Evolutionary conservation across 495 filamentous ascomycete genomes (phyloP).

Genomic region (Hypomontagnella submonticulosa): DNA sequence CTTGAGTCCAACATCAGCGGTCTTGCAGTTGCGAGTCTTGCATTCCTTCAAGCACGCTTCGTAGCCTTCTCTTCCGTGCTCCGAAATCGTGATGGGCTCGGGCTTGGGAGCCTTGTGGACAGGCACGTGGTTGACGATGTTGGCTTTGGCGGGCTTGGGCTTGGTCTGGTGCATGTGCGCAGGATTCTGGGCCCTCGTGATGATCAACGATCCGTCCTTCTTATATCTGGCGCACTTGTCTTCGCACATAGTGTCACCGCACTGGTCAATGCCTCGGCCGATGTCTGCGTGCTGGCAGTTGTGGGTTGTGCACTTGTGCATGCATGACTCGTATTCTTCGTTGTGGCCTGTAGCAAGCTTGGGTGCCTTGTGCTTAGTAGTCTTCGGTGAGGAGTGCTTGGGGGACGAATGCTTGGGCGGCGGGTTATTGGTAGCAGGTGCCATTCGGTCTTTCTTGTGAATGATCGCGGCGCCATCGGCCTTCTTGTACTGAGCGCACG

Average conservation of each 20-base stretch:
- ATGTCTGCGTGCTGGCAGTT: conserved; percentile 27
- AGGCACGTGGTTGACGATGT: background rate
- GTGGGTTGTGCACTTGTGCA: conserved; percentile 13
- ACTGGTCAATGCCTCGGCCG: conserved; percentile 16
- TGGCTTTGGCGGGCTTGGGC: background rate
- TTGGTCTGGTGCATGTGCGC: background rate
- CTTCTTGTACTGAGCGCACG: conserved; percentile 13
- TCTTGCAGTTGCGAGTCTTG: conserved; percentile 31
- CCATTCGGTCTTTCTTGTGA: background rate
- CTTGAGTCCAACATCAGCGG: conserved; percentile 2
- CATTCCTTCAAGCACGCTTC: conserved; percentile 20
- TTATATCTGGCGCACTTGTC: conserved; percentile 2
- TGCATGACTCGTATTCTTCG: conserved; percentile 9
- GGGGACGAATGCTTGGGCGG: background rate
- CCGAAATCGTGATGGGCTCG: background rate
- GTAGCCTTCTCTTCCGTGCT: background rate
- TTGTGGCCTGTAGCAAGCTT: background rate
- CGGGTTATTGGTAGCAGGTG: background rate
- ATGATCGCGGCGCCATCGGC: background rate
- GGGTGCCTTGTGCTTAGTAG: background rate
- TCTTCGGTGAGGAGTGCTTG: background rate
- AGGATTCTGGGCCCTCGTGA: background rate
- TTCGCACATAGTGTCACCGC: conserved; percentile 21
- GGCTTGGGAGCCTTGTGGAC: conserved; percentile 1
- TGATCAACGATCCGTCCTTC: background rate